phyloP scores from a whole-genome alignment of 441 rosid genomes.

The Corymbia calophylla region DNA sequence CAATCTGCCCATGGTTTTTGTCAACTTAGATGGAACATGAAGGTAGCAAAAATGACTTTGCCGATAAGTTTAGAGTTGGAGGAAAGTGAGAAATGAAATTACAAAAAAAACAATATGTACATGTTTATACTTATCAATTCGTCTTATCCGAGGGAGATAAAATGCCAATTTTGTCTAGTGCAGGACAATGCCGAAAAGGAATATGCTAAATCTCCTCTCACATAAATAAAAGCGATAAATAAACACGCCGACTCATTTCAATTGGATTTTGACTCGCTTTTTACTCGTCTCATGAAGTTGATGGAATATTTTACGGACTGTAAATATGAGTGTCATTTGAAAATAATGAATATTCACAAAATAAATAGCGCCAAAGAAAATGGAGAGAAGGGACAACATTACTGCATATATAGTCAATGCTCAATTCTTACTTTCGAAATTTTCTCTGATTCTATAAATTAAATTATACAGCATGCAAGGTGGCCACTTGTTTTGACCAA shows the following conservation, averaged over 20 bases:
- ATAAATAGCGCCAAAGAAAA: not conserved
- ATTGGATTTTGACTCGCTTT: not conserved
- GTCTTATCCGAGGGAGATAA: not conserved
- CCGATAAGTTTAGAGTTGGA: not conserved
- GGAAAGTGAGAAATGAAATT: not conserved
- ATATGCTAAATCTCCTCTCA: not conserved
- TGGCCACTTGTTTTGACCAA: not conserved
- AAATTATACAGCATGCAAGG: not conserved
- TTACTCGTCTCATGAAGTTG: not conserved
- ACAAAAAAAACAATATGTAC: no score
- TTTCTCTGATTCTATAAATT: not conserved
- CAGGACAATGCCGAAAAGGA: not conserved
- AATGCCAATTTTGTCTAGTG: not conserved
- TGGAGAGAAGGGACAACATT: not conserved
- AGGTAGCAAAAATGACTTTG: not conserved
- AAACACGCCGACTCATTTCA: not conserved
- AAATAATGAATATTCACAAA: not conserved
- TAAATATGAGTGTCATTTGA: not conserved
- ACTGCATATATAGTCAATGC: not conserved
- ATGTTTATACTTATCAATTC: not conserved
- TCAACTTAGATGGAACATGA: not conserved
- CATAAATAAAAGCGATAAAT: no score
- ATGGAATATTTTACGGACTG: not conserved
- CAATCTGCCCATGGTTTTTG: not conserved
- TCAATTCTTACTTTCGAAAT: not conserved